phyloP scores from a whole-genome alignment of 176 grass and related monocot species.

The Urochloa ruziziensis region DNA sequence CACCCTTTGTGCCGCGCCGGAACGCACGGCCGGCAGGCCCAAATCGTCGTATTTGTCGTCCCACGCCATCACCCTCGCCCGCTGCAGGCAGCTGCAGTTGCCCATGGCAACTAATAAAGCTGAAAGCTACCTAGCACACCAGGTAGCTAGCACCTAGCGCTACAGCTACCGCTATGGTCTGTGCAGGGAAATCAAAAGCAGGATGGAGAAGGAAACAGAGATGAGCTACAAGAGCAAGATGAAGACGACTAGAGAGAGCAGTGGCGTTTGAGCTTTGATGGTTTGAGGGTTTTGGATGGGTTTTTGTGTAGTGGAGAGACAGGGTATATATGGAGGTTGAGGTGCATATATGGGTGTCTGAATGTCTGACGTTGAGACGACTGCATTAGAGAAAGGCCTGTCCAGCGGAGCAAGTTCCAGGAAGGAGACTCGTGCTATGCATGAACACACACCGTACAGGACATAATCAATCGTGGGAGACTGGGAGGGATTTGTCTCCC shows the following conservation, averaged over 20 bases:
- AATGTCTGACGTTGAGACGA: background rate
- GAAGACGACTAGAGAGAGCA: no score
- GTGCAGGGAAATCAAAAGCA: no score
- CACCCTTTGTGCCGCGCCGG: background rate
- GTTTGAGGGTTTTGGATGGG: background rate
- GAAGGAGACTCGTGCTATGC: background rate
- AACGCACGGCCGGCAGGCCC: background rate
- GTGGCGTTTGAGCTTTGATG: background rate
- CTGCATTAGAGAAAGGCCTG: background rate
- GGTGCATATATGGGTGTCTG: background rate
- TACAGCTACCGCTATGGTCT: no score
- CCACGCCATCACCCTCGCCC: constrained; percentile 9
- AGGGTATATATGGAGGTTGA: constrained; percentile 13
- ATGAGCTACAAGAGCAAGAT: no score
- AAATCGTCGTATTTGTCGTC: background rate
- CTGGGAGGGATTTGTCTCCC: background rate
- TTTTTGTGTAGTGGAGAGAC: background rate
- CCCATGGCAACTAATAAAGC: no score
- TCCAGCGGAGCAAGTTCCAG: background rate
- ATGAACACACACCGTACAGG: background rate
- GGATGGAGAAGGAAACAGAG: background rate
- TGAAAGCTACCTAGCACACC: no score
- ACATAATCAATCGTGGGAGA: background rate
- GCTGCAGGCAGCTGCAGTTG: constrained; percentile 20
- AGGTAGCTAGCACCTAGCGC: no score